phyloP scores from a whole-genome alignment of 495 filamentous ascomycete species.

The Penicillium malachiteum region DNA sequence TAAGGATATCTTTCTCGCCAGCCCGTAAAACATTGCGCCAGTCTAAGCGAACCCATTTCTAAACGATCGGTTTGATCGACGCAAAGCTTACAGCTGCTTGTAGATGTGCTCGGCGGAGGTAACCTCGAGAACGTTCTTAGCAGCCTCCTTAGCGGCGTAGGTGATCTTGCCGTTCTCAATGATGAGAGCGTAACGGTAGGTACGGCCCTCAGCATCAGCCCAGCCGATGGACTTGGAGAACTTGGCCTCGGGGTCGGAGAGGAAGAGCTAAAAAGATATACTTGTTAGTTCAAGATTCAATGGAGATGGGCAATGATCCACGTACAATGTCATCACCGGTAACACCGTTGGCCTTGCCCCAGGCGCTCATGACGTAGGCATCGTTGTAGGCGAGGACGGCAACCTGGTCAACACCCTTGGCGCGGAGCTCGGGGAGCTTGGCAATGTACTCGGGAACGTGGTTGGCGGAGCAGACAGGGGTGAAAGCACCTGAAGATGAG shows the following conservation, averaged over 20 bases:
- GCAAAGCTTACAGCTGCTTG: conserved; percentile 29
- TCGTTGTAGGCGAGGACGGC: conserved; percentile 89
- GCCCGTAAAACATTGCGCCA: conserved; percentile 13
- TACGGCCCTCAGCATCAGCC: conserved; percentile 70
- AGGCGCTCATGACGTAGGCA: conserved; percentile 89
- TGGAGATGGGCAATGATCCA: neutral
- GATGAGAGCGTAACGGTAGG: conserved; percentile 78
- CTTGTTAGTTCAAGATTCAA: neutral
- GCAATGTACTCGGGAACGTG: conserved; percentile 86
- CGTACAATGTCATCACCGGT: conserved; percentile 76
- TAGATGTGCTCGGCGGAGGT: conserved; percentile 25
- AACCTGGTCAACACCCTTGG: conserved; percentile 84
- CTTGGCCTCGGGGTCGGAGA: conserved; percentile 70
- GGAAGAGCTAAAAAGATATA: conserved; percentile 64
- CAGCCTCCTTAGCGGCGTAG: conserved; percentile 80
- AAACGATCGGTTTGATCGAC: neutral
- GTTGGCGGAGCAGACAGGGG: conserved; percentile 82
- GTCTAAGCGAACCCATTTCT: conserved; percentile 11
- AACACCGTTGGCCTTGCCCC: conserved; percentile 90
- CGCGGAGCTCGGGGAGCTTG: conserved; percentile 68
- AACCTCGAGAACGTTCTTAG: conserved; percentile 63
- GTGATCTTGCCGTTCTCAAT: conserved; percentile 87
- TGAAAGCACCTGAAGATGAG: conserved; percentile 70
- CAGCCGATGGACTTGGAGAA: conserved; percentile 86
- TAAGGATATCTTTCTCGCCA: neutral